Percentiles rank a stretch among this genome's conserved stretches.
Evolutionary conservation across 1,284 basidiomycete genomes (phyloP).

Genomic region (Apiotrichum veenhuisii): DNA sequence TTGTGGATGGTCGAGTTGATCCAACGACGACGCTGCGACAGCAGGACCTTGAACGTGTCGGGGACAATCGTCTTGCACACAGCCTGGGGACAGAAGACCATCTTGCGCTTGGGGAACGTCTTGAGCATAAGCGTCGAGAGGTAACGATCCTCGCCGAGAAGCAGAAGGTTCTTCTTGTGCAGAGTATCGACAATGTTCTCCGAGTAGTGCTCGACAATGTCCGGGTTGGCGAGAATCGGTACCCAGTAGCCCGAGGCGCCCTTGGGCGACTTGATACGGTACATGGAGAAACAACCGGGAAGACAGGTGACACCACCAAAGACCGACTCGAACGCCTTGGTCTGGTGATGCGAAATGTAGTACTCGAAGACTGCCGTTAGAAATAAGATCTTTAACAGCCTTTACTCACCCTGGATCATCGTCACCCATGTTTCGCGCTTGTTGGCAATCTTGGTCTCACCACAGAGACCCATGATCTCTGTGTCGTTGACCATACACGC

Average conservation of each 20-base stretch:
- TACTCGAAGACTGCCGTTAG: conserved; percentile 81
- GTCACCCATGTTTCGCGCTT: conserved; percentile 97
- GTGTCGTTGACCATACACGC: conserved; percentile 93
- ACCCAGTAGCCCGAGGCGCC: conserved; percentile 92
- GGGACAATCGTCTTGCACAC: conserved; percentile 98
- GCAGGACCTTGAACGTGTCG: conserved; percentile 86
- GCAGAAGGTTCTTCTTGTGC: conserved; percentile 97
- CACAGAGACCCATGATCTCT: conserved; percentile 98
- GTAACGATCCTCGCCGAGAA: conserved; percentile 98
- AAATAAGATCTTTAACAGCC: neutral
- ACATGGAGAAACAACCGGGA: conserved; percentile 99
- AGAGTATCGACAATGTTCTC: conserved; percentile 96
- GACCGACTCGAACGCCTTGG: conserved; percentile 98
- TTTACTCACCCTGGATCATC: conserved; percentile 75
- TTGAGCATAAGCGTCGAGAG: conserved; percentile 92
- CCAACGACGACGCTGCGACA: conserved; percentile 97
- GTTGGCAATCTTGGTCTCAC: conserved; percentile 98
- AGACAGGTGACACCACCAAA: conserved; percentile 99
- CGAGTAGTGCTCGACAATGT: conserved; percentile 95
- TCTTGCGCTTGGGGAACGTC: conserved; percentile 98
- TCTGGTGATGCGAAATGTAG: conserved; percentile 98
- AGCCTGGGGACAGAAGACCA: conserved; percentile 97
- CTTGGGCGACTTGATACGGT: conserved; percentile 96
- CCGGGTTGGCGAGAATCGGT: conserved; percentile 92
- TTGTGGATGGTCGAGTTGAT: conserved; percentile 99